Base-by-base conservation (phyloP, 768 basidiomycete species). In the Xerocomellus amylosporus region DNA sequence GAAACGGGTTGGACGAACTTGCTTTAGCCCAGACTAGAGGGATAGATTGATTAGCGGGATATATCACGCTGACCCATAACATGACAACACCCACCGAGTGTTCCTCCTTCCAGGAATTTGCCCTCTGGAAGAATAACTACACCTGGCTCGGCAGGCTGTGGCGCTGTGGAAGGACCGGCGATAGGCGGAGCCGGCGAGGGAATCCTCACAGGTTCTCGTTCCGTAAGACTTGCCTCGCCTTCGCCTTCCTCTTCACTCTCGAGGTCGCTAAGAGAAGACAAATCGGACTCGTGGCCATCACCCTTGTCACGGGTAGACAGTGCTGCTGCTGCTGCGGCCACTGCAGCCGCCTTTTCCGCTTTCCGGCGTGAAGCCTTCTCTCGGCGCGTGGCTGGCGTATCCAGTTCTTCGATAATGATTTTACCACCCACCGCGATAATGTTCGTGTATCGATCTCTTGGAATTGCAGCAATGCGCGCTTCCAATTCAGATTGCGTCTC, bases 1-100 rank as follows among this genome's bases (percentile, higher is more conserved):
- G 8, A 28, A 30, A 40, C 1, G 9, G 3, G 24, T 42, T 17
- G 7, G 26, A 60, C 83, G 56, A 60, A 86, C 87, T 75, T 51
- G 81, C 74, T 77, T 93, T 93, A 0, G 88, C 91, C 92, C 93
- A 95, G 1, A 94, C 93, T 91, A 19, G 17, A 22, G 10, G 51
- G 1, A 36, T 37, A 22, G n/a, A 48, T 42, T 0, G 42, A 31
- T 59, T 14, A 59, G 45, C 8, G 17, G n/a, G 19, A 41, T 14
- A n/a, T 7, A 24, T 28, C 12, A 12, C 31, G 7, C 15, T 15
- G 30, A 26, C 17, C n/a, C 15, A 34, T 36, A 30, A 41, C 22
- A 30, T 37, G 26, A 8, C 10, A 20, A 24, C 55, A 73, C 77
- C 37, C 60, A 90, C 88, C 88, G 24, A 89, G 77, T 6, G 86